Percentiles rank a stretch among this genome's conserved stretches.
phyloP scores from a whole-genome alignment of 345 rosid species.

The Populus davidiana region DNA sequence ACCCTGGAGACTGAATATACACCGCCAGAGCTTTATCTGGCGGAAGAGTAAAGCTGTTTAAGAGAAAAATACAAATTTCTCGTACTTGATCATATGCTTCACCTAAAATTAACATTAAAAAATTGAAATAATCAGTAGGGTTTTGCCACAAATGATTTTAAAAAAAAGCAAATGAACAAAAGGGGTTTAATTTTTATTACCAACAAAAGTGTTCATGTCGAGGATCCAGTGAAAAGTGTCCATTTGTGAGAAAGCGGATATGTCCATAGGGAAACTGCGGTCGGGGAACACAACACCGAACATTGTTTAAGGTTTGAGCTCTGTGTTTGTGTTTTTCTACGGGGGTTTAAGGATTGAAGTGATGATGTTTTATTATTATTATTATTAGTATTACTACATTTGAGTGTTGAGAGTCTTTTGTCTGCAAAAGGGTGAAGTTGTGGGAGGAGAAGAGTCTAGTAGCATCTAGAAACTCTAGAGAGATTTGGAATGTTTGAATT shows the following conservation, averaged over 20 bases:
- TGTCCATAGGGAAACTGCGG: conserved; percentile 92
- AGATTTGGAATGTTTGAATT: too few species aligned
- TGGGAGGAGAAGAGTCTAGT: not conserved
- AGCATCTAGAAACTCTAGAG: not conserved
- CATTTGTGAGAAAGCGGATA: conserved; percentile 82
- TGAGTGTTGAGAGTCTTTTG: not conserved
- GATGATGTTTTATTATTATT: not conserved
- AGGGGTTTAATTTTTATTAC: conserved; percentile 23
- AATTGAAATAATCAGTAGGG: not conserved
- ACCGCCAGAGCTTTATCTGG: conserved; percentile 91
- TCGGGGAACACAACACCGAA: conserved; percentile 96
- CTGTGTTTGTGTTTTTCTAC: not conserved
- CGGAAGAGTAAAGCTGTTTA: conserved; percentile 75
- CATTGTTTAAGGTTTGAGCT: conserved; percentile 32
- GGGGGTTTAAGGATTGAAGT: not conserved
- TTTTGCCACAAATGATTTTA: too few species aligned
- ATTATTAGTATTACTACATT: not conserved
- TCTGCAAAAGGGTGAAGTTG: not conserved
- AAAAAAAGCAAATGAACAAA: not conserved
- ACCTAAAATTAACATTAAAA: conserved; percentile 32
- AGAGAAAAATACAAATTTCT: conserved; percentile 79
- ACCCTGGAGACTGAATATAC: conserved; percentile 87
- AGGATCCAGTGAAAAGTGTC: conserved; percentile 93
- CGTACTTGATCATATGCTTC: conserved; percentile 80
- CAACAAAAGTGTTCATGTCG: conserved; percentile 96